phyloP scores from a whole-genome alignment of 257 asterid species.

The Capsicum pubescens region DNA sequence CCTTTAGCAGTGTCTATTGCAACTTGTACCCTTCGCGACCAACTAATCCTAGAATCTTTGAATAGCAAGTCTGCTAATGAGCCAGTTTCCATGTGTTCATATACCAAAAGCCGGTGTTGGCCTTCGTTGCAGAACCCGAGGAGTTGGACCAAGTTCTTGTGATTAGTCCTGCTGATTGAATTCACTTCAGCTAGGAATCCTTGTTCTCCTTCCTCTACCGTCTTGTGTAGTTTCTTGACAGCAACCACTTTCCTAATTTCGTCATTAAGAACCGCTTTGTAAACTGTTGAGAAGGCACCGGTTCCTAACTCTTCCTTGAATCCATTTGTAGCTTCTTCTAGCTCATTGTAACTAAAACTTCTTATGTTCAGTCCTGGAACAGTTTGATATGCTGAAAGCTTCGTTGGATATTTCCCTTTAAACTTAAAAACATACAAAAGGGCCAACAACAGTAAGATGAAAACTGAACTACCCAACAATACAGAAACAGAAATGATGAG shows the following conservation, averaged over 20 bases:
- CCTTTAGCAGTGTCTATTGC: slow-evolving; percentile 42
- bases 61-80: slow-evolving; percentile 36
- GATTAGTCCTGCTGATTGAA: slow-evolving; percentile 43
- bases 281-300: neutral
- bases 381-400: neutral
- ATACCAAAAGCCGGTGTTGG: slow-evolving; percentile 36
- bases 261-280: neutral
- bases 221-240: slow-evolving; percentile 41
- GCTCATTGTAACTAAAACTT: neutral
- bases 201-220: slow-evolving; percentile 27
- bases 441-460: neutral
- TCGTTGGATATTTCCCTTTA: neutral
- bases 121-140: slow-evolving; percentile 44
- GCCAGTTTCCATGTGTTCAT: slow-evolving; percentile 44
- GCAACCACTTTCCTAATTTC: slow-evolving; percentile 20
- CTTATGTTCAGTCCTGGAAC: neutral
- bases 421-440: neutral
- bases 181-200: slow-evolving; percentile 47
- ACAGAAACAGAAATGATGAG: no score
- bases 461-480: neutral
- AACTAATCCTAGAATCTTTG: slow-evolving; percentile 31
- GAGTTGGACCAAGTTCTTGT: slow-evolving; percentile 45
- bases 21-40: slow-evolving; percentile 39
- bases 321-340: neutral
- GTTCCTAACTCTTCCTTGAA: neutral